These are phyloP conservation scores for Mesembryanthemum crystallinum DNA, from an alignment of 148 eudicot species.

Conservation along the genomic window DNA sequence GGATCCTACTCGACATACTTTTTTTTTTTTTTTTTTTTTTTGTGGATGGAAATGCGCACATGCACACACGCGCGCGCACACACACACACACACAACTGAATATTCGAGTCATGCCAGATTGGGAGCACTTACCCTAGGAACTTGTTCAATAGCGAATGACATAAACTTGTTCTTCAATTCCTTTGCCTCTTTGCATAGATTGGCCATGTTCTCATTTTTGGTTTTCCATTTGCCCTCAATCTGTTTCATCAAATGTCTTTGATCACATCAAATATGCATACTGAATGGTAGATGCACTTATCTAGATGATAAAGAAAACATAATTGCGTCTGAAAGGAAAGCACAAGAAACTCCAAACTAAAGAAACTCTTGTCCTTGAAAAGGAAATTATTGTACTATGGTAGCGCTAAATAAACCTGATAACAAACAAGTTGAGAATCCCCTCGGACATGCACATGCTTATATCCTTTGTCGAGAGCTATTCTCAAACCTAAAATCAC, in stretches of 20 bases:
- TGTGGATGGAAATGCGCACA: no score
- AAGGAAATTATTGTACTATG: background rate
- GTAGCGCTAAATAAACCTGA: conserved; percentile 39
- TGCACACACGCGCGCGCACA: no score
- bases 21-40: no score
- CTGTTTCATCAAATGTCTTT: conserved; percentile 32
- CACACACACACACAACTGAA: no score
- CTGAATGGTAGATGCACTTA: background rate
- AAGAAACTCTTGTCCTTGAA: background rate
- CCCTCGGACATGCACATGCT: conserved; percentile 53
- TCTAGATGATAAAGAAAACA: background rate
- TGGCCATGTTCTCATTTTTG: conserved; percentile 74
- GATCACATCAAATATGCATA: background rate
- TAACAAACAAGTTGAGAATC: conserved; percentile 62
- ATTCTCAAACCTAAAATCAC: conserved; percentile 66
- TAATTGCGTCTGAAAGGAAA: no score
- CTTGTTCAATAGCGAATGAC: conserved; percentile 62
- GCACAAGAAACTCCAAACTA: no score
- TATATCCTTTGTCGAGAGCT: conserved; percentile 69
- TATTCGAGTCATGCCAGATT: no score
- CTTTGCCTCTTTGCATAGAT: conserved; percentile 65
- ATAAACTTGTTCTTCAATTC: conserved; percentile 56
- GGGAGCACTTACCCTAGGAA: conserved; percentile 52
- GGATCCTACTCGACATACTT: no score
- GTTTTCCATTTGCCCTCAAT: conserved; percentile 76